Conservation (phyloP, 495 filamentous ascomycete species). For the Oidiodendron maius region DNA sequence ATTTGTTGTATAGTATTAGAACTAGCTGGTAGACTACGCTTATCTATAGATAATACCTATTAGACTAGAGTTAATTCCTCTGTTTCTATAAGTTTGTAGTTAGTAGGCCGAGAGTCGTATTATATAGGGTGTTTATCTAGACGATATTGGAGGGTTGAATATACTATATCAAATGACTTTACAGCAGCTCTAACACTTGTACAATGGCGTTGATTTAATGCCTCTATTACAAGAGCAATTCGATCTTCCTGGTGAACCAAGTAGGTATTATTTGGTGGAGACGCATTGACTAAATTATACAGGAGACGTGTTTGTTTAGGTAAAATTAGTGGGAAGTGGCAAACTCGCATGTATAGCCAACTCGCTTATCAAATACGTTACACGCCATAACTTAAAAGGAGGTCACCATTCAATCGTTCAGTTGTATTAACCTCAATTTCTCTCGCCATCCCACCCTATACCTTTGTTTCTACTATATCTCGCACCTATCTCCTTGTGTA, state of each 20-base stretch:
- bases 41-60: conserved; percentile 5
- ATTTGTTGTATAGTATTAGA: not conserved
- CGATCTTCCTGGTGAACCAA: not conserved
- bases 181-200: not conserved
- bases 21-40: not conserved
- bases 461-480: too few relatives aligned
- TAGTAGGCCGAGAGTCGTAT: not conserved
- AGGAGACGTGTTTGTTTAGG: too few relatives aligned
- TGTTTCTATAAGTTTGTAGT: conserved; percentile 6
- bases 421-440: too few relatives aligned
- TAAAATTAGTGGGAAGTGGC: not conserved
- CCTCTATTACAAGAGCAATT: conserved; percentile 3
- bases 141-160: not conserved
- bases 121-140: not conserved
- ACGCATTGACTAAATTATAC: not conserved
- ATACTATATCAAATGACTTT: conserved; percentile 1
- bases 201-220: not conserved
- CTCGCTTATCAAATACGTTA: conserved; percentile 7
- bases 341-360: not conserved
- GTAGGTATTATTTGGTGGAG: not conserved
- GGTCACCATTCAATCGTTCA: too few relatives aligned
- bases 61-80: conserved; percentile 4
- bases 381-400: too few relatives aligned
- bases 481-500: too few relatives aligned
- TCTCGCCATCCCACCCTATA: too few relatives aligned